Evolutionary conservation across 495 filamentous ascomycete genomes (phyloP).

Genomic region (Penicillium soppii): DNA sequence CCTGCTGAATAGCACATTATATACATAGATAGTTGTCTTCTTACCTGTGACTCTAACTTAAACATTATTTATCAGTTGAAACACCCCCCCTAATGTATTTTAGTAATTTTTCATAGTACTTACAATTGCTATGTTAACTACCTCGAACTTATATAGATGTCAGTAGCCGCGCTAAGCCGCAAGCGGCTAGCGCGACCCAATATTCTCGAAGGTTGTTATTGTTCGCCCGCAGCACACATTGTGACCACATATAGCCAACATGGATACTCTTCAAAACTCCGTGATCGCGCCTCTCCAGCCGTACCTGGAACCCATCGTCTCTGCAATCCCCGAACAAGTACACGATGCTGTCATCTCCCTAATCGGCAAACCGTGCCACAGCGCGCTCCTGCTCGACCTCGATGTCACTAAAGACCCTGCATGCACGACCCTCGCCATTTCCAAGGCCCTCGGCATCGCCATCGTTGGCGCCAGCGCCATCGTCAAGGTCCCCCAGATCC

Average conservation of each 20-base stretch:
- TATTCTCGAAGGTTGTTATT: not conserved
- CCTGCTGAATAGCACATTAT: too few species aligned
- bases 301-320: conserved; percentile 71
- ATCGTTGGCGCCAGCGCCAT: conserved; percentile 86
- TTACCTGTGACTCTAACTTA: too few species aligned
- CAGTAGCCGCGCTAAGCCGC: too few species aligned
- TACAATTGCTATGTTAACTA: too few species aligned
- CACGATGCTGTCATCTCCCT: conserved; percentile 72
- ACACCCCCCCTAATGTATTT: too few species aligned
- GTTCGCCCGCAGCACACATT: not conserved
- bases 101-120: too few species aligned
- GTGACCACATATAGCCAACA: conserved; percentile 10
- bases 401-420: conserved; percentile 64
- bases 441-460: conserved; percentile 87
- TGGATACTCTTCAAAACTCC: conserved; percentile 45
- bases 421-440: conserved; percentile 84
- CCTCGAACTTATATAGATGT: too few species aligned
- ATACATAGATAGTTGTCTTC: too few species aligned
- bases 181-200: not conserved
- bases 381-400: conserved; percentile 74
- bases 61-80: too few species aligned
- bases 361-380: conserved; percentile 82
- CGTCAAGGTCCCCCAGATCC: conserved; percentile 93
- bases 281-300: conserved; percentile 64
- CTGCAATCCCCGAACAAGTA: conserved; percentile 75